Evolutionary conservation across 2,329 filamentous ascomycete genomes (phyloP).

Genomic region (Pestalotiopsis sp.): DNA sequence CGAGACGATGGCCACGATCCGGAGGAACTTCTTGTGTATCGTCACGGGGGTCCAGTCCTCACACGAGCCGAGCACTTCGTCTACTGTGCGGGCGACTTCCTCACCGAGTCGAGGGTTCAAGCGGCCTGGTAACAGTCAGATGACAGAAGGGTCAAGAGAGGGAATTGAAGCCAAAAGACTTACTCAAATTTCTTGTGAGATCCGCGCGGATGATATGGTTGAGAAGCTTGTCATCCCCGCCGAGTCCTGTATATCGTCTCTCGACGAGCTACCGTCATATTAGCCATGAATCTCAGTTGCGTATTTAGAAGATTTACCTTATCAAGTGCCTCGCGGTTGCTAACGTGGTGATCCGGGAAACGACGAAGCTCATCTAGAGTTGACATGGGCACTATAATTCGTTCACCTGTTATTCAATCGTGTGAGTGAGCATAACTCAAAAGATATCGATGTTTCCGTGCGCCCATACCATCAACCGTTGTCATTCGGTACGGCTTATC

Average conservation of each 20-base stretch:
- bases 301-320: neutral
- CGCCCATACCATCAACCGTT: conserved; percentile 22
- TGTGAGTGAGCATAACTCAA: neutral
- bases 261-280: conserved; percentile 20
- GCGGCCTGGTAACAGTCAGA: conserved; percentile 19
- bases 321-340: conserved; percentile 19
- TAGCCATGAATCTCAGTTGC: neutral
- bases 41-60: conserved; percentile 43
- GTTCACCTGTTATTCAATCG: conserved; percentile 23
- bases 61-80: conserved; percentile 36
- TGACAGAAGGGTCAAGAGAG: too few relatives aligned
- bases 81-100: conserved; percentile 39
- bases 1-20: conserved; percentile 48
- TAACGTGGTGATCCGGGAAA: conserved; percentile 30
- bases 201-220: conserved; percentile 24
- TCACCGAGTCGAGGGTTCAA: conserved; percentile 41
- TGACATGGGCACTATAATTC: conserved; percentile 28
- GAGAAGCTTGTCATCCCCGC: conserved; percentile 17
- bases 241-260: conserved; percentile 19
- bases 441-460: neutral
- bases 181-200: conserved; percentile 25
- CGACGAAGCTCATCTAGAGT: conserved; percentile 31
- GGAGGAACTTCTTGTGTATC: conserved; percentile 43
- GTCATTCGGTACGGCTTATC: conserved; percentile 25
- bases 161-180: too few relatives aligned